Percentiles rank a stretch among this genome's conserved stretches.
phyloP scores from a whole-genome alignment of 352 stramenopile species.

The Pythium periplocum region DNA sequence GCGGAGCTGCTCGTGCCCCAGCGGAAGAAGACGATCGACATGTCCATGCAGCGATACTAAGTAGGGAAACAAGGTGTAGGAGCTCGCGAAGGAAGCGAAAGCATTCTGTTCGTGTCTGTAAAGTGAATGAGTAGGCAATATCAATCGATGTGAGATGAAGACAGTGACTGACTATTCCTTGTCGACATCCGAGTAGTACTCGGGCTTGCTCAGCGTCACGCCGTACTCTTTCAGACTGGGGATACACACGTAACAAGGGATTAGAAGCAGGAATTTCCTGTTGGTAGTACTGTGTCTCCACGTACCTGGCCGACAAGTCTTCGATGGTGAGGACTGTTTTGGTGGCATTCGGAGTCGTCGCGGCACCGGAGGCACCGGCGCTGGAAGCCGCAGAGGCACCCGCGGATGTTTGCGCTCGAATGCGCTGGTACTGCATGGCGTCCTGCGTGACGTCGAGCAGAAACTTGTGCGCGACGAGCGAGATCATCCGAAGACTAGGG shows the following conservation, averaged over 20 bases:
- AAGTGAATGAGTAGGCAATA: no score
- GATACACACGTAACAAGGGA: no score
- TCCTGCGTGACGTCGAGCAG: constrained; percentile 74
- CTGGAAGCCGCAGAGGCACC: constrained; percentile 8
- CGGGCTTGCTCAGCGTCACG: constrained; percentile 72
- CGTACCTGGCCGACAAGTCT: constrained; percentile 52
- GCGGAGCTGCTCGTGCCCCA: constrained; percentile 13
- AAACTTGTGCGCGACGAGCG: constrained; percentile 75
- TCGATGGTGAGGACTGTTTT: constrained; percentile 62
- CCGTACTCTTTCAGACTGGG: constrained; percentile 73
- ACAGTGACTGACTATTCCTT: no score
- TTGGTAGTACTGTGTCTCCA: no score
- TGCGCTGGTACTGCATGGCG: constrained; percentile 73
- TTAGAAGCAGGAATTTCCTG: no score
- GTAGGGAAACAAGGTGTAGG: no score
- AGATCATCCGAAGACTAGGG: constrained; percentile 53
- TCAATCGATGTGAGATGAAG: no score
- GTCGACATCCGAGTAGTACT: constrained; percentile 36
- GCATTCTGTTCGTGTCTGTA: no score
- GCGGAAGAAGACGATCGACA: no score
- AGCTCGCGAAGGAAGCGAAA: no score
- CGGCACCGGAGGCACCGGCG: constrained; percentile 11
- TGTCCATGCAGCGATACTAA: no score
- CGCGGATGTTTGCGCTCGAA: constrained; percentile 32
- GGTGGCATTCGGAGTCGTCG: constrained; percentile 6